Evolutionary conservation across 108 stramenopile species (phyloP).

Genomic region (Stephanodiscus triporus): DNA sequence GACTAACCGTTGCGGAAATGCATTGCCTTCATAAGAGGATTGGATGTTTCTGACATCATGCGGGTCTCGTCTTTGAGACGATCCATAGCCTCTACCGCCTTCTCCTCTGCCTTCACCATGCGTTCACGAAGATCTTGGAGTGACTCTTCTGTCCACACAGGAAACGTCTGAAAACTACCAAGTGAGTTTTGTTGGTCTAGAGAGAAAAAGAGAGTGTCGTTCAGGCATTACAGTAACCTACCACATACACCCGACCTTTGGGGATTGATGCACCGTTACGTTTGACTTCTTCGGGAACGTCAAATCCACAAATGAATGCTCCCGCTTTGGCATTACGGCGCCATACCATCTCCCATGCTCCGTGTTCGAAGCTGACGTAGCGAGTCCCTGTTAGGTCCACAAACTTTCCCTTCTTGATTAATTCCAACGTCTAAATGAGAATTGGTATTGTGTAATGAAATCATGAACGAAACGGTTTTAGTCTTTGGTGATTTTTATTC

Average conservation of each 20-base stretch:
- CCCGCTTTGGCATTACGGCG: constrained; percentile 55
- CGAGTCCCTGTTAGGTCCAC: constrained; percentile 49
- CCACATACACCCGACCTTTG: constrained; percentile 54
- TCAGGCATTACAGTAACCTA: background rate
- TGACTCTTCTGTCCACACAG: constrained; percentile 58
- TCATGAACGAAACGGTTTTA: background rate
- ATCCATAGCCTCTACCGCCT: constrained; percentile 42
- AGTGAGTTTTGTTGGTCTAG: background rate
- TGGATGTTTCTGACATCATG: constrained; percentile 58
- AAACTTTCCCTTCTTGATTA: constrained; percentile 48
- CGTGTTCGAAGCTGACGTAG: constrained; percentile 43
- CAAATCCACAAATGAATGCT: constrained; percentile 60
- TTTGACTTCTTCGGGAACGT: constrained; percentile 53
- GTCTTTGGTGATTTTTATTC: background rate
- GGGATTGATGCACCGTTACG: constrained; percentile 63
- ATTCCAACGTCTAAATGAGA: constrained; percentile 11
- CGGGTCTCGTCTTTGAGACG: constrained; percentile 52
- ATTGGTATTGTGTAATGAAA: background rate
- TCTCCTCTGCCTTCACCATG: constrained; percentile 45
- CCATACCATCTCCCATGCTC: constrained; percentile 77
- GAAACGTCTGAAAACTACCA: constrained; percentile 39
- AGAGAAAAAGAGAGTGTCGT: background rate
- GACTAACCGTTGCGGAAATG: constrained; percentile 58
- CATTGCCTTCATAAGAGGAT: constrained; percentile 66
- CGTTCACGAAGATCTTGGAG: constrained; percentile 45